Evolutionary conservation across 441 rosid genomes (phyloP).

Genomic region (Aleurites moluccanus): DNA sequence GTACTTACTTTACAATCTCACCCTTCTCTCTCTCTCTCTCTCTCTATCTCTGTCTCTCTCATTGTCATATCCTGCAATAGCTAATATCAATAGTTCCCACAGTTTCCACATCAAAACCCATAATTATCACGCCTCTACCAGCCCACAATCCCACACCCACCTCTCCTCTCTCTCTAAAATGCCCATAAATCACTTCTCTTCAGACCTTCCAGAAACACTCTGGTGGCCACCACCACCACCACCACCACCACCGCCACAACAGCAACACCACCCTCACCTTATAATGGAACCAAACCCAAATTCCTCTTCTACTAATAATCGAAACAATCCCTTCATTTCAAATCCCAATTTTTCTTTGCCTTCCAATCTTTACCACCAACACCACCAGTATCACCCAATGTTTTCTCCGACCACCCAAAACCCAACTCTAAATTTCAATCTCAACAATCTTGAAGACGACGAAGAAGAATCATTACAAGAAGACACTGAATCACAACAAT

Average conservation of each 20-base stretch:
- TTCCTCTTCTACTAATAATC: slow-evolving; percentile 25
- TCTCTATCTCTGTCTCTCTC: slow-evolving; percentile 18
- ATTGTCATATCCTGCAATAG: slow-evolving; percentile 28
- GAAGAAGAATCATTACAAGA: slow-evolving; percentile 27
- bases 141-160: neutral
- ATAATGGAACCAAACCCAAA: slow-evolving; percentile 36
- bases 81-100: slow-evolving; percentile 47
- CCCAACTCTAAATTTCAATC: slow-evolving; percentile 36
- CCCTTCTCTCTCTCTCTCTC: slow-evolving; percentile 7
- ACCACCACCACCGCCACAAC: neutral
- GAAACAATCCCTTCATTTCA: slow-evolving; percentile 11
- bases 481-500: neutral
- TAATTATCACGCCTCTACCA: slow-evolving; percentile 31
- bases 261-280: slow-evolving; percentile 26
- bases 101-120: slow-evolving; percentile 53
- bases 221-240: slow-evolving; percentile 45
- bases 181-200: slow-evolving; percentile 64
- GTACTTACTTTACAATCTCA: slow-evolving; percentile 32
- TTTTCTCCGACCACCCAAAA: slow-evolving; percentile 26
- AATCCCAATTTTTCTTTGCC: slow-evolving; percentile 25
- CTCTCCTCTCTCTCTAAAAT: slow-evolving; percentile 27
- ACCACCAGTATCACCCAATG: slow-evolving; percentile 27
- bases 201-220: slow-evolving; percentile 44
- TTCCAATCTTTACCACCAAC: slow-evolving; percentile 25
- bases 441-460: slow-evolving; percentile 30